Percentiles rank a stretch among this genome's conserved stretches.
These are phyloP conservation scores for Naganishia cerealis DNA, from an alignment of 1,284 basidiomycete genomes.

Conservation along the genomic window DNA sequence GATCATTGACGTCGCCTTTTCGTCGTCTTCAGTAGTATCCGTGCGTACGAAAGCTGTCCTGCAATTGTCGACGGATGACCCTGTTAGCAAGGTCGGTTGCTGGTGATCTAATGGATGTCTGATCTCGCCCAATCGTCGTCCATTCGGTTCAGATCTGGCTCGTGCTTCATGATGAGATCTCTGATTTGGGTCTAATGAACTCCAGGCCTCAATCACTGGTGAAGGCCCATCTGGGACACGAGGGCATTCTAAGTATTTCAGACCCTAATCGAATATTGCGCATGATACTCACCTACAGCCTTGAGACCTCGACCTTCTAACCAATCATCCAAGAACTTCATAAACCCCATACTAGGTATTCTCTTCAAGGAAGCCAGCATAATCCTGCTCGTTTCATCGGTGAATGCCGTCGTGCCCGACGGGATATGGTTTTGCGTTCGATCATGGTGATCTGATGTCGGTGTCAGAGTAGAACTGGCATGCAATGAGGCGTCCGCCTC, in stretches of 20 bases:
- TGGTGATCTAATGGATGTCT: background rate
- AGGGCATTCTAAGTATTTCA: background rate
- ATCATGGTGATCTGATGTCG: background rate
- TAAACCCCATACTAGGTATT: conserved; percentile 10
- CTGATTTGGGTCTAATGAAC: background rate
- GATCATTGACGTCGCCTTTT: conserved; percentile 10
- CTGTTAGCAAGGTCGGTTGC: background rate
- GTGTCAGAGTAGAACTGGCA: background rate
- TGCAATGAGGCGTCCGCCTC: background rate
- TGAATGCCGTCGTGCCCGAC: background rate
- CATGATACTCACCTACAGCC: conserved; percentile 6
- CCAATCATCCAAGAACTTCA: conserved; percentile 23
- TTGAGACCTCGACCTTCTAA: conserved; percentile 17
- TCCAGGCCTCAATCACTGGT: conserved; percentile 13
- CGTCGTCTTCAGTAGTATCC: background rate
- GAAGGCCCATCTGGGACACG: conserved; percentile 3
- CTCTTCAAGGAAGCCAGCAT: conserved; percentile 2
- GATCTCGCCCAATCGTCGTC: background rate
- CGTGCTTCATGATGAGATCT: conserved; percentile 11
- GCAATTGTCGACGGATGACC: background rate
- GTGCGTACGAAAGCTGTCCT: background rate
- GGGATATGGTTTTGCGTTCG: background rate
- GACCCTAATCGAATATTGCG: background rate
- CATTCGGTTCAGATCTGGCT: background rate
- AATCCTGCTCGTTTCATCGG: background rate